A percentile compares a stretch with the other conserved stretches of the same genome.
These are phyloP conservation scores for Fraxinus pennsylvanica DNA, from an alignment of 257 asterid species.

Conservation along the genomic window DNA sequence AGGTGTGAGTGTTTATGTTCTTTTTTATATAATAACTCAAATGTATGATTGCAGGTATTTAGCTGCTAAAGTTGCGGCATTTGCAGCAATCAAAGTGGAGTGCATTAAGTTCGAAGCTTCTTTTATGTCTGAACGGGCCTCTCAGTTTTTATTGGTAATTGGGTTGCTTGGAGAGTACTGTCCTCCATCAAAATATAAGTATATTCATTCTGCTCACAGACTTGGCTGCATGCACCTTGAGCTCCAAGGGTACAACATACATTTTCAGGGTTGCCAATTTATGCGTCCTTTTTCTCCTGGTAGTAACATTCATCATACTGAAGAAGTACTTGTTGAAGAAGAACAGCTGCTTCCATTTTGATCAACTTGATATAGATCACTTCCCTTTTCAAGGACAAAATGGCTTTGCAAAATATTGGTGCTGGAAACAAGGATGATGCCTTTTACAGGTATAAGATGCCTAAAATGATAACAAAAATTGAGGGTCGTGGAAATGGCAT, in stretches of 20 bases:
- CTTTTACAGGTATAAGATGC: constrained; percentile 90
- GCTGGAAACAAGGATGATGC: constrained; percentile 92
- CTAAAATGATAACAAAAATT: constrained; percentile 71
- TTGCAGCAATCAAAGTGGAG: constrained; percentile 28
- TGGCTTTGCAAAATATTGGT: constrained; percentile 87
- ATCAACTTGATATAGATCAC: constrained; percentile 2
- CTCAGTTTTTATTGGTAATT: constrained; percentile 29
- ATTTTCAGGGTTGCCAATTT: constrained; percentile 16
- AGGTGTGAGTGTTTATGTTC: background rate
- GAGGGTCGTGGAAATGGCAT: constrained; percentile 93
- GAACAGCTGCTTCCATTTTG: constrained; percentile 28
- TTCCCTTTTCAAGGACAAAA: constrained; percentile 24
- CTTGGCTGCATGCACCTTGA: constrained; percentile 30
- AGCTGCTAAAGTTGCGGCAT: constrained; percentile 1
- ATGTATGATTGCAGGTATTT: constrained; percentile 4
- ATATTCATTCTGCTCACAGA: constrained; percentile 8
- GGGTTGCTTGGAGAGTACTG: constrained; percentile 35
- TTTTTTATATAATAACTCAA: background rate
- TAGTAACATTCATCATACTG: constrained; percentile 20
- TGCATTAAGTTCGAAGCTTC: constrained; percentile 17
- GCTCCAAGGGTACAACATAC: background rate
- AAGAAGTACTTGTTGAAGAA: constrained; percentile 21
- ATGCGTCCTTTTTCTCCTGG: constrained; percentile 13
- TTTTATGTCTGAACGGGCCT: constrained; percentile 34
- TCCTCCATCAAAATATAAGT: constrained; percentile 29